Evolutionary conservation across 139 green algal species (phyloP).

Genomic region (Edaphochlamys debaryana): DNA sequence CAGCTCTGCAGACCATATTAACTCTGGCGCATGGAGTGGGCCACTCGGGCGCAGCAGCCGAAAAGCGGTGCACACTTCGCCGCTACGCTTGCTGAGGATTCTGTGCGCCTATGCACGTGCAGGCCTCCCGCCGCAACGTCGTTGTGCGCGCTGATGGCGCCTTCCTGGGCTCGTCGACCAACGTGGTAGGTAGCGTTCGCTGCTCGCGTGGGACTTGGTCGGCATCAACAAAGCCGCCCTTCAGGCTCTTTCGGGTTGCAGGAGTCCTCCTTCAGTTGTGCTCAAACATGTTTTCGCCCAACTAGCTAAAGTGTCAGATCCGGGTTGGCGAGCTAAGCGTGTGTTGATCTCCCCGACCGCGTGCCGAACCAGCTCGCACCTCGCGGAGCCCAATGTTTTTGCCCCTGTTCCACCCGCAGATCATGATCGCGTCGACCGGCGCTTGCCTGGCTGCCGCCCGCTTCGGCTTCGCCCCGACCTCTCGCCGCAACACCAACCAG

Average conservation of each 20-base stretch:
- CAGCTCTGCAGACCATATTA: too few relatives aligned
- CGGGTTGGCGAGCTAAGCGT: too few relatives aligned
- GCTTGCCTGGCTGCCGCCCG: conserved; percentile 84
- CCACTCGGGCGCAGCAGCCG: too few relatives aligned
- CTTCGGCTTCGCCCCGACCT: conserved; percentile 92
- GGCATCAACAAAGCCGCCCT: too few relatives aligned
- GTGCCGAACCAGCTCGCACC: background rate
- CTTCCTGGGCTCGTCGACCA: conserved; percentile 82
- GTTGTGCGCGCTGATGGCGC: conserved; percentile 71
- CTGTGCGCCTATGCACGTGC: background rate
- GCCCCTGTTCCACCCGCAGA: conserved; percentile 83
- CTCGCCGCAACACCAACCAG: conserved; percentile 75
- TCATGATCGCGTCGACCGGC: conserved; percentile 89
- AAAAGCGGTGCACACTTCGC: background rate
- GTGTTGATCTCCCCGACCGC: background rate
- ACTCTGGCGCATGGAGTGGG: too few relatives aligned
- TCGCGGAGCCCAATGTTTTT: background rate
- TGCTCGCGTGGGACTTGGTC: background rate
- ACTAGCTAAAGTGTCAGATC: too few relatives aligned
- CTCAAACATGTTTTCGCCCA: background rate
- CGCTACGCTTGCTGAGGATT: background rate
- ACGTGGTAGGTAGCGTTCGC: conserved; percentile 77
- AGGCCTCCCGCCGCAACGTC: conserved; percentile 47
- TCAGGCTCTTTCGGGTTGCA: background rate
- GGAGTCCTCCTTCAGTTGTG: background rate